Evolutionary conservation across 1,284 basidiomycete genomes (phyloP), one percentile per base, ranked within the genome.

Genomic region (Fomitopsis betulina): DNA sequence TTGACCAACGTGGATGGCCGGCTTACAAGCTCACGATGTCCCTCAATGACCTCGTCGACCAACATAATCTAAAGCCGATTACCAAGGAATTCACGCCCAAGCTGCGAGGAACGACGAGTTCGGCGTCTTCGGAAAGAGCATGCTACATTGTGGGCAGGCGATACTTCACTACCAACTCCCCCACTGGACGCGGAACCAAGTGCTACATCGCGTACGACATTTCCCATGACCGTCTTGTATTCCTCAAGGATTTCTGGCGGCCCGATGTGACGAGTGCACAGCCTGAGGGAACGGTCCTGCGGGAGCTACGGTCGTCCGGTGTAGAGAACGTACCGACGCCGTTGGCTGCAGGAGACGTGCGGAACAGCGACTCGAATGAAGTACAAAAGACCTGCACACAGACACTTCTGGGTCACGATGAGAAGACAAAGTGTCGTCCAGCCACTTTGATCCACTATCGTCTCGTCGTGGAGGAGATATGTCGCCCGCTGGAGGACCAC

Each of bases 381-480:
- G 51, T 25, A 15, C 55, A 47, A 21, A 13, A 23, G 5, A 40
- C 38, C n/a, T 30, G 8, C 4, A 21, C 21, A 15, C 37, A 30
- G 21, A 37, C 7, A 10, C 42, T 30, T 15, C 25, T 47, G 23
- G 13, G 10, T 5, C 2, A 17, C 13, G 45, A 47, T 13, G 45
- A 47, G 25, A 10, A 4, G 9, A 47, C 45, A 5, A 6, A 5
- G 33, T 3, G 33, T 33, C 39, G 25, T 5, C 5, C 13, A 5
- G 15, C 42, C 3, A 27, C 6, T 7, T 47, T 30, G 7, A 35
- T 37, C 10, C 59, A 60, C 27, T 53, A 40, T 17, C 56, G 59
- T 2, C 32, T 60, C 10, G 56, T 58, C 27, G 32, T 60, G 17
- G 43, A 53, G 32, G 56, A 58, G 33, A 39, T 58, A n/a, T 45